These are phyloP conservation scores for Kwoniella mangroviensis DNA, from an alignment of 768 basidiomycete species.

Conservation along the genomic window DNA sequence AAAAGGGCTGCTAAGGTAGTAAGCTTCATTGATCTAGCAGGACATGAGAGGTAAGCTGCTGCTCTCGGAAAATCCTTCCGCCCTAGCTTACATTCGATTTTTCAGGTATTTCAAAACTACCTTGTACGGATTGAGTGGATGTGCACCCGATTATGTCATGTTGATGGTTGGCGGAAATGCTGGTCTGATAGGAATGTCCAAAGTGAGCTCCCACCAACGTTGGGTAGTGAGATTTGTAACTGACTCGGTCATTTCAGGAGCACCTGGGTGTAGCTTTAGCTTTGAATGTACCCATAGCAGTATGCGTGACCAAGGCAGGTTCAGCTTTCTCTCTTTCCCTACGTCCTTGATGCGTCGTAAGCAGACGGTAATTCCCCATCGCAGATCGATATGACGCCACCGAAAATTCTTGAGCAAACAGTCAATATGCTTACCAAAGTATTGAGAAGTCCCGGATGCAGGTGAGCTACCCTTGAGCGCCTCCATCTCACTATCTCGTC, in stretches of 20 bases:
- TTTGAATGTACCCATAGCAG: conserved; percentile 82
- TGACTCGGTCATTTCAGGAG: conserved; percentile 65
- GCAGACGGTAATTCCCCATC: neutral
- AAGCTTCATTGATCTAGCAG: conserved; percentile 93
- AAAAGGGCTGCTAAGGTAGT: conserved; percentile 86
- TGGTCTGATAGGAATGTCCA: conserved; percentile 60
- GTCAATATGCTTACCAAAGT: conserved; percentile 91
- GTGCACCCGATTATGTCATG: conserved; percentile 80
- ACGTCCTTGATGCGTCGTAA: neutral
- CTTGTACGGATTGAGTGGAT: conserved; percentile 90
- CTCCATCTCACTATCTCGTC: neutral
- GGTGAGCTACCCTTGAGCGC: conserved; percentile 61
- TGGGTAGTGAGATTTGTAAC: conserved; percentile 37
- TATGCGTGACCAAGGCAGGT: conserved; percentile 88
- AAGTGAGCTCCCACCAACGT: conserved; percentile 26
- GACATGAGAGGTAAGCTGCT: conserved; percentile 84
- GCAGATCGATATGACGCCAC: conserved; percentile 96
- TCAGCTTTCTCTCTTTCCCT: neutral
- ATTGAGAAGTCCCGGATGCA: conserved; percentile 86
- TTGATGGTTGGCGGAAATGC: conserved; percentile 96
- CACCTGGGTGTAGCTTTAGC: conserved; percentile 94
- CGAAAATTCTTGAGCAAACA: conserved; percentile 87
- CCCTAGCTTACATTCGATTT: neutral
- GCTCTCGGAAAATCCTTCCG: neutral
- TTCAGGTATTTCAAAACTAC: conserved; percentile 70